Base-by-base conservation (phyloP, 805 yeast genomes). In the Pichia sporocuriosa region DNA sequence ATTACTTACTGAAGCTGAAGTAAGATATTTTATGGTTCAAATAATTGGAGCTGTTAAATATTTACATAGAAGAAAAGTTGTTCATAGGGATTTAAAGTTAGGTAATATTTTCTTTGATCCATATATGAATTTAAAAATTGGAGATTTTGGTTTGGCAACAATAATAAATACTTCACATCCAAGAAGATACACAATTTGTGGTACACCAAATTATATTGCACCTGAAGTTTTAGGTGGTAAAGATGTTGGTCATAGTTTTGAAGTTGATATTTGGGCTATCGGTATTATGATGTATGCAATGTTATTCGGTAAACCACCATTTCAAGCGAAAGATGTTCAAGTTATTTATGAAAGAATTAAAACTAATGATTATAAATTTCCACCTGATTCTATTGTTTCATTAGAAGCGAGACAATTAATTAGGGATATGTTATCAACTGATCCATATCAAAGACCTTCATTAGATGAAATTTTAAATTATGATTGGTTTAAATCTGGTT, bases 141-240 rank as follows among this genome's bases (percentile, higher is more conserved):
- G 99, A 49, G 99, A 93, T 63, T 93, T 93, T 66, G 99, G 99
- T 25, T 73, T 93, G 46, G 99, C 99, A n/a, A 88, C 97, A 1
- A 83, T 86, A n/a, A 72, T 93, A 47, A 84, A 83, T 32, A 43
- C 58, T 6, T 69, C 73, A 24, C 73, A 73, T 44, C 85, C 85
- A 38, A 79, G 90, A 50, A 87, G 90, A 57, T 84, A 81, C 59
- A 90, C 98, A 33, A 86, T 93, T 42, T 93, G 99, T 64, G 99
- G 99, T 41, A 93, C 99, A 20, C 99, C 99, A 46, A 93, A 93
- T 65, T 93, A 93, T 61, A 93, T 93, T 58, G 97, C 98, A 1
- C 99, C 99, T 7, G 99, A 93, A 67, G 95, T 93, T 19, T 72
- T 93, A 50, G 84, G 88, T 31, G 95, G 95, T 23, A 87, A 87